Base-by-base conservation (phyloP, 2,329 filamentous ascomycete species). In the Aspergillus pseudoglaucus region DNA sequence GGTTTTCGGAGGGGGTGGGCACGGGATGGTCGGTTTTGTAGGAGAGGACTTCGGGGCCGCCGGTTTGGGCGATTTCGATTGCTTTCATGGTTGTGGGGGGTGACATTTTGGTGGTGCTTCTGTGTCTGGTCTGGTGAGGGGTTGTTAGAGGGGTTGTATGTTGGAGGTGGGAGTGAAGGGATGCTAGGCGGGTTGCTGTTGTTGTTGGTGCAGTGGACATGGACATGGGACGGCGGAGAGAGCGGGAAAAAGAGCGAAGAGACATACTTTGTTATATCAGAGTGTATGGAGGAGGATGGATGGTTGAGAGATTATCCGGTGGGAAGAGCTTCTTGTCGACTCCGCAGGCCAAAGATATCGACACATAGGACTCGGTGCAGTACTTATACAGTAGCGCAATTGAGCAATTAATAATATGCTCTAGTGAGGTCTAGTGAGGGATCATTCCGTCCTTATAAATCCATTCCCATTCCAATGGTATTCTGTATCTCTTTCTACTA, bases 11-110 rank as follows among this genome's bases (percentile, higher is more conserved):
- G 2, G 79, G 80, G 44, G 76, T 71, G 0, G 89, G 88, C 1
- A 95, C 80, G 5, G 85, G 83, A 3, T 89, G 66, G 61, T 88
- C 81, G 15, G 81, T 81, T 60, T 78, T 84, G 68, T 85, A 82
- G 60, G 89, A 73, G 17, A 91, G 72, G 18, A 88, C 85, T 40
- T 89, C 85, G 1, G 78, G 75, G 7, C 83, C 86, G 51, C 87
- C 87, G 17, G 76, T 87, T 73, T 85, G 82, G 58, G 85, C 80
- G 57, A 90, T 81, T 42, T 84, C 72, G 53, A 94, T 75, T 49
- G 82, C 87, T 61, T 85, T 84, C 85, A 89, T 89, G 35, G 80
- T 84, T 52, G 75, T 75, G 18, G 84, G 84, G 41, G 84, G 56
- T 32, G 73, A 66, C 49, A 71, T 71, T 14, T 3, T 15, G 35